Base-by-base conservation (phyloP, 306 rosid species). In the Neltuma alba region DNA sequence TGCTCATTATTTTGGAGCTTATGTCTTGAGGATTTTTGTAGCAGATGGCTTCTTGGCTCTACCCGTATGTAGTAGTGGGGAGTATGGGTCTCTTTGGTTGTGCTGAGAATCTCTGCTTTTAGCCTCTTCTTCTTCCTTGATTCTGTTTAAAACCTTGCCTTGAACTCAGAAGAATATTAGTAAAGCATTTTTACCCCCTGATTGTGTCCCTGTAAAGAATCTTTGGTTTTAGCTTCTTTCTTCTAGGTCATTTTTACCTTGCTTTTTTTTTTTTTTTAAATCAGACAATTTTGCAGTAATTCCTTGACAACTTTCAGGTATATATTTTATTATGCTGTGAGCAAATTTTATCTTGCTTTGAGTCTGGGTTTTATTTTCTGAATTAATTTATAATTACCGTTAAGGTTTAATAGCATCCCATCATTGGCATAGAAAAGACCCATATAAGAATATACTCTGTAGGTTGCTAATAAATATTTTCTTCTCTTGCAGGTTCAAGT, bases 401-500 rank as follows among this genome's bases (percentile, higher is more conserved):
- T 62, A 72, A 48, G 33, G 20, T 67, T 23, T 65, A 14, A 40
- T 40, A 48, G 38, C 31, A 9, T 55, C 16, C 54, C 75, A 33
- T 21, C 45, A n/a, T 50, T 3, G 36, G 48, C 48, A n/a, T 12
- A 12, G 23, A 9, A 23, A 38, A 55, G 5, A n/a, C 18, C 55
- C 27, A 0, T 27, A 7, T 44, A 62, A 12, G 73, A 58, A 23
- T 15, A 72, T 80, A 2, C 7, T 72, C 54, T 40, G 7, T 15
- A 54, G 62, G 75, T 30, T 75, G 55, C 69, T 75, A 23, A 68
- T 48, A 76, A 23, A 68, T 48, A 76, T 76, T 58, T 83, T 16
- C 31, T 60, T 27, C 67, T 77, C 83, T 23, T 76, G 78, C 89
- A 91, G 99, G 90, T 93, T 85, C 99, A 91, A 90, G 92, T 93